Evolutionary conservation across 768 basidiomycete genomes (phyloP), one percentile per base, ranked within the genome.

Genomic region (Boletus tylopilopsis): DNA sequence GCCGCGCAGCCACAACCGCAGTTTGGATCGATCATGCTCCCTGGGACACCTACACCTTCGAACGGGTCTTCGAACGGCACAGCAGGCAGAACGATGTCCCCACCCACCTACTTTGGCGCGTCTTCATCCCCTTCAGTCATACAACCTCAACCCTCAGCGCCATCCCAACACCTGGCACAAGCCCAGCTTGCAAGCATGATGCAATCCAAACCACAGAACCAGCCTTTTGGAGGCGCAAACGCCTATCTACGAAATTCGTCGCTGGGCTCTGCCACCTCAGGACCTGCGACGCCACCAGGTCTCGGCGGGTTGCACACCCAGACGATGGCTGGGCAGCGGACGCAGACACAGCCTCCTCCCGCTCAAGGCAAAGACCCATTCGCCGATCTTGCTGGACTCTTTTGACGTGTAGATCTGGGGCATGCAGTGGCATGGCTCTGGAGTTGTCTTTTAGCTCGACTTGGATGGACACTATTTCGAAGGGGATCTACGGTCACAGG

Each of bases 341-440:
- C 56, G 34, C 65, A 61, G 45, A 45, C 51, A 16, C 68, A 55
- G 38, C 58, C 64, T 6, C 43, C 58, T 5, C 43, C 64, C 25
- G 45, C 50, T 39, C 70, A 54, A 57, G 73, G 70, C 49, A 92
- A 88, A 64, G 90, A 92, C 66, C 90, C 90, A 35, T 92, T 92
- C 60, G 87, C 88, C 6, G 90, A 92, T 69, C 73, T 92, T 30
- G 88, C 77, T 3, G 84, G 84, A 18, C 68, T 92, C 47, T 90
- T 92, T 64, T 92, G 62, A 63, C 18, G 12, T 12, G 29, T 29
- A 12, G 29, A 29, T 12, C 29, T 29, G 29, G 11, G 27, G n/a
- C n/a, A n/a, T n/a, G n/a, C n/a, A n/a, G n/a, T n/a, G n/a, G n/a
- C n/a, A n/a, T n/a, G n/a, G n/a, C n/a, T n/a, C n/a, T n/a, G n/a